Evolutionary conservation across 805 yeast genomes (phyloP), one percentile per base, ranked within the genome.

Genomic region (Ascoidea rubescens): DNA sequence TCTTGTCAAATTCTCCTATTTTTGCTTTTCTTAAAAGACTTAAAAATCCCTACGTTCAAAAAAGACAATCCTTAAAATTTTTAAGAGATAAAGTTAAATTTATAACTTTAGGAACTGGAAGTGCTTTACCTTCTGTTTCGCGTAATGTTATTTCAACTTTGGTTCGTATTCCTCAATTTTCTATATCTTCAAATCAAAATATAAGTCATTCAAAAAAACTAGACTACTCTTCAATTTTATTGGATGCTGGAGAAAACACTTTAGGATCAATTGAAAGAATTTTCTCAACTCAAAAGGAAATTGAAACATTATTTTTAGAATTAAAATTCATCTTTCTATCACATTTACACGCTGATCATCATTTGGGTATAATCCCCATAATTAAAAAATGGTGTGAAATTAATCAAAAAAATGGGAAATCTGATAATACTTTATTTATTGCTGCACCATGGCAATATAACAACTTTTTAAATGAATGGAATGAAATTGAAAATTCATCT

Each of bases 161-260:
- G 30, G 73, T 93, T 2, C 76, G 96, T 55, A 59, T 89, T 1
- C 96, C 96, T 1, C 72, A 63, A 53, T 45, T 47, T n/a, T 21
- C 28, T 21, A 21, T 21, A 21, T 21, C 28, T 21, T 55, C 21
- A n/a, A 43, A 60, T 57, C 1, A 46, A 48, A 46, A 1, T 31
- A 55, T 47, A 21, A 28, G 30, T 4, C 59, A 56, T 12, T 54
- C 57, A 31, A 67, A 59, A 0, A 54, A 59, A 4, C 47, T 66
- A 5, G 51, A 51, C 5, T 72, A 62, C 59, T 68, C 77, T 56
- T 65, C 82, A 2, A 63, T 86, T 0, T 58, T 93, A 28, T 67
- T 93, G 44, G 99, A 93, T 67, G 96, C 93, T n/a, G 99, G 99
- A 16, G 99, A 93, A 63, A 89, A 87, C 54, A 87, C 98, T 0